phyloP scores from a whole-genome alignment of 495 filamentous ascomycete genomes.

The Hyaloscypha variabilis region DNA sequence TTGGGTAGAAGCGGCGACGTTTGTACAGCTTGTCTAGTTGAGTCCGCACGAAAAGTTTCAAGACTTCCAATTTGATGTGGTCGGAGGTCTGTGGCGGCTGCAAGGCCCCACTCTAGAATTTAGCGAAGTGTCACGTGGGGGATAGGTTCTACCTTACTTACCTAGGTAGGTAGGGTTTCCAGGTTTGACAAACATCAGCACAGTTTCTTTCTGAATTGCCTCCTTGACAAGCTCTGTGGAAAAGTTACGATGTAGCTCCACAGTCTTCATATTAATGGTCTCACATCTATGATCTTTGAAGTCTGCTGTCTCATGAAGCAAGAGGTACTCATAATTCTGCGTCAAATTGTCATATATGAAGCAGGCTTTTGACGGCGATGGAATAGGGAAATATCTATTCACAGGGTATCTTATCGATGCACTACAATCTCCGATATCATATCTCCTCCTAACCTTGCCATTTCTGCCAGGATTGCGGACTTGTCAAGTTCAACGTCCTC shows the following conservation, averaged over 20 bases:
- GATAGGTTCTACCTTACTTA: too few relatives aligned
- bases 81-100: not conserved
- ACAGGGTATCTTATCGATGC: conserved; percentile 8
- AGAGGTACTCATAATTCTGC: too few relatives aligned
- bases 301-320: too few relatives aligned
- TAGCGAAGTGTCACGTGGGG: not conserved
- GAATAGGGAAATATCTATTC: not conserved
- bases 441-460: conserved; percentile 67
- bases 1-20: not conserved
- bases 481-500: conserved; percentile 64
- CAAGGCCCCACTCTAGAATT: not conserved
- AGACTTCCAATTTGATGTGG: not conserved
- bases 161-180: too few relatives aligned
- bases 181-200: too few relatives aligned
- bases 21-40: not conserved
- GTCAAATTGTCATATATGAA: too few relatives aligned
- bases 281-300: too few relatives aligned
- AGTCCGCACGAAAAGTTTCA: not conserved
- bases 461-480: conserved; percentile 76
- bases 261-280: too few relatives aligned
- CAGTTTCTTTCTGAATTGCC: too few relatives aligned
- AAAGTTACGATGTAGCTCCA: too few relatives aligned
- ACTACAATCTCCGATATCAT: conserved; percentile 58
- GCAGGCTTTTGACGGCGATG: too few relatives aligned
- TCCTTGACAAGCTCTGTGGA: too few relatives aligned